Base-by-base conservation (phyloP, 768 basidiomycete genomes). In the Cystofilobasidium bisporidii region DNA sequence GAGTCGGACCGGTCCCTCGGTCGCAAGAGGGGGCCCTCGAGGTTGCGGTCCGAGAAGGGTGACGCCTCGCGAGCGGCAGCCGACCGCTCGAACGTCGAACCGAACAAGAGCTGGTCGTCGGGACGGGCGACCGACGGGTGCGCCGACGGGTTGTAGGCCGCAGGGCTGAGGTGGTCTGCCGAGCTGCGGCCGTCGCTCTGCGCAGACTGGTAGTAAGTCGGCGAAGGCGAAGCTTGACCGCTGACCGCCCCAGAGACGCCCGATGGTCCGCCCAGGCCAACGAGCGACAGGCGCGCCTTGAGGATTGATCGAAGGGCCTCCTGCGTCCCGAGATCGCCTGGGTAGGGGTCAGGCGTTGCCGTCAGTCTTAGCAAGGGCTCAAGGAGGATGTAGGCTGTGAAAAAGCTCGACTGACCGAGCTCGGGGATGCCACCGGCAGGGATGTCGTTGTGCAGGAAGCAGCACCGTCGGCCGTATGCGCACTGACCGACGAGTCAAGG, bases 381-480 rank as follows among this genome's bases (percentile, higher is more conserved):
- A 17, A 12, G n/a, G 6, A 5, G 8, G n/a, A n/a, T n/a, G n/a
- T n/a, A n/a, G n/a, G n/a, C n/a, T n/a, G n/a, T n/a, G n/a, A n/a
- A n/a, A 10, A 43, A 17, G 40, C 17, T 43, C 18, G 0, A 45
- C 64, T 45, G 10, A 65, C 65, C 68, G 28, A 69, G 63, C 50
- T 69, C 68, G 6, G 68, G 68, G 18, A 69, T 64, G 1, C 68
- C 68, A 12, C 68, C 68, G 24, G 38, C 28, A 2, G 68, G 68
- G 32, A 69, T 65, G 36, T 69, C 68, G 63, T 69, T 55, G 45
- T 69, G 68, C n/a, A 69, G 62, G 63, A 69, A 69, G 50, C 68
- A 69, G 59, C 68, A 67, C 48, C 61, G 36, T 24, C 68, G 28
- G 5, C 68, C 68, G 24, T 64, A 69, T 10, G 63, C 68, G 40